These are phyloP conservation scores for Suillus luteus DNA, from an alignment of 768 basidiomycete species.

Conservation along the genomic window DNA sequence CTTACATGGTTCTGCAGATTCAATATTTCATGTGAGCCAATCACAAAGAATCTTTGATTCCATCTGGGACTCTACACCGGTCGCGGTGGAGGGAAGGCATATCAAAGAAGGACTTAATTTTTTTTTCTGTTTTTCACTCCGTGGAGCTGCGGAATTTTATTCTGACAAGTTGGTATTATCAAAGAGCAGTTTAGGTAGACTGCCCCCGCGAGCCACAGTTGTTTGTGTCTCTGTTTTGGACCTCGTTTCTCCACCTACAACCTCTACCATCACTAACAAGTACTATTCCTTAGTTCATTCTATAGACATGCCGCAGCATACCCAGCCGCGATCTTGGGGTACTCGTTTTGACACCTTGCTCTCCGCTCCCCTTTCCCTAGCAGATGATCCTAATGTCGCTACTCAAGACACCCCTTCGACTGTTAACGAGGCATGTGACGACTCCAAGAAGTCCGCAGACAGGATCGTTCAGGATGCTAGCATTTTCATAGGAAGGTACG, in stretches of 20 bases:
- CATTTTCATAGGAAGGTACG: constrained; percentile 82
- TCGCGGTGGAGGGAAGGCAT: neutral
- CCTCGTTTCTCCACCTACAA: neutral
- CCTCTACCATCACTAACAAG: constrained; percentile 9
- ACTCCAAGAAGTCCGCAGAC: constrained; percentile 37
- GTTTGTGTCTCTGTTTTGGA: constrained; percentile 2
- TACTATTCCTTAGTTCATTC: constrained; percentile 24
- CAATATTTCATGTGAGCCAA: constrained; percentile 7
- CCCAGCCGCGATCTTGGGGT: constrained; percentile 59
- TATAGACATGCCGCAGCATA: constrained; percentile 47
- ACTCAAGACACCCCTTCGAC: constrained; percentile 16
- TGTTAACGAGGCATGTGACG: constrained; percentile 15
- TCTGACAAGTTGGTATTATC: constrained; percentile 4
- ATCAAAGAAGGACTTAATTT: neutral
- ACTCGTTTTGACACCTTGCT: constrained; percentile 71
- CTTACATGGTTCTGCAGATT: neutral
- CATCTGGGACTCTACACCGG: neutral
- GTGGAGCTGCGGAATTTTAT: neutral
- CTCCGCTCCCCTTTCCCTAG: constrained; percentile 49
- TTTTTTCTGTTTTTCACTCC: neutral
- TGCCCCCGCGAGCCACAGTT: neutral
- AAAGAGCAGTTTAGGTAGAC: constrained; percentile 4
- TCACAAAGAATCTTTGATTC: constrained; percentile 1
- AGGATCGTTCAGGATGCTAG: constrained; percentile 73
- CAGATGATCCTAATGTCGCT: constrained; percentile 22